Evolutionary conservation across 2,329 filamentous ascomycete genomes (phyloP), one percentile per base, ranked within the genome.

Genomic region (Paradendryphiella salina): DNA sequence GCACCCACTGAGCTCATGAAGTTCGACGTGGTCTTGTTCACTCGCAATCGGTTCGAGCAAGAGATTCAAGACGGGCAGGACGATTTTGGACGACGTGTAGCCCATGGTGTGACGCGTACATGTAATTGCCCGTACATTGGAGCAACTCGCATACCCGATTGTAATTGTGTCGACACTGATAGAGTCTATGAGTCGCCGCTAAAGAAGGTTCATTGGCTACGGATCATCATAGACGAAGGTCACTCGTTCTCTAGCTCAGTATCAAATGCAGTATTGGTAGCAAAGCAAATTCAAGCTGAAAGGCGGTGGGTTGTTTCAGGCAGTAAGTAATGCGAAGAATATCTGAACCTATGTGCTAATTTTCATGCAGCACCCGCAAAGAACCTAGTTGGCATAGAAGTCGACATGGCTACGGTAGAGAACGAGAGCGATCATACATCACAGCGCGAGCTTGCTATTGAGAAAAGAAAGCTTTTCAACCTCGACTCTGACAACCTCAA

Each of bases 211-310:
- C 90, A 90, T 61, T 96, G 93, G 81, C 86, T 96, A 63, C 82
- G 93, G 1, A 86, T 95, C 38, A 92, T 97, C 37, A 87, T 96
- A 14, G 93, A 97, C 58, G 93, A 96, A 77, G 93, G 93, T 0
- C 91, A 96, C 69, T 88, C 83, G 52, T 85, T 96, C 51, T 89
- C 90, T 0, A 87, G 88, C 31, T 82, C 82, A 0, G 80, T 74
- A 2, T 90, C 84, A 1, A 81, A 77, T 37, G 81, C 83, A 26
- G 77, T 82, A 4, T 69, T 79, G 13, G 76, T 85, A 7, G 75
- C 84, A 4, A 80, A 79, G 42, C 76, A 86, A 18, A 69, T 80
- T 4, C 72, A 67, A 31, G 76, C 90, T 13, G 86, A 90, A 38
- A 83, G 89, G 14, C 84, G 88, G 8, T 96, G 93, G 93, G 84